Evolutionary conservation across 768 basidiomycete genomes (phyloP).

Genomic region (Trametes villosa): DNA sequence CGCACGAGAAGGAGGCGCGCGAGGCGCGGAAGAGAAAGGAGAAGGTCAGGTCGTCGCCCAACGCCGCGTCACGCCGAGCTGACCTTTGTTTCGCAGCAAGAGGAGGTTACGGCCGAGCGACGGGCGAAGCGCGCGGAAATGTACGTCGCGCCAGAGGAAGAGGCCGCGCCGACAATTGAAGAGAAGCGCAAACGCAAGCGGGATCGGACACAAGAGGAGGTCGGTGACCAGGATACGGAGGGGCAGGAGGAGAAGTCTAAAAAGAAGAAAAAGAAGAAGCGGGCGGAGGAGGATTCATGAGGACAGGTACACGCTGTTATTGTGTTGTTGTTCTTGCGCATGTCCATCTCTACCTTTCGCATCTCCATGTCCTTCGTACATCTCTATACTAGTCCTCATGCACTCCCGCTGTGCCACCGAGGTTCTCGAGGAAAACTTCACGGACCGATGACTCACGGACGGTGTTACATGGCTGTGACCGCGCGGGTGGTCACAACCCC

Average conservation of each 20-base stretch:
- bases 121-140: slow-evolving; percentile 84
- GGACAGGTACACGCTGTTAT: neutral
- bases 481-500: slow-evolving; percentile 7
- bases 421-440: slow-evolving; percentile 5
- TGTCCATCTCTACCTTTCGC: neutral
- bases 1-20: slow-evolving; percentile 79
- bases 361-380: neutral
- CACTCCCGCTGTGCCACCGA: neutral
- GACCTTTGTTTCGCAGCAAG: slow-evolving; percentile 61
- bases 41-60: slow-evolving; percentile 52
- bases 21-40: slow-evolving; percentile 75
- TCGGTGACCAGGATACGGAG: slow-evolving; percentile 28
- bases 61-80: neutral
- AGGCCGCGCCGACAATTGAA: slow-evolving; percentile 70
- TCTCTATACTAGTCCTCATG: neutral
- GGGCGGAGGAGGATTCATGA: slow-evolving; percentile 23
- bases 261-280: slow-evolving; percentile 49
- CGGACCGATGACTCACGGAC: neutral
- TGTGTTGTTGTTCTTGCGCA: neutral
- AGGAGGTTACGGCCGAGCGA: slow-evolving; percentile 68
- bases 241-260: slow-evolving; percentile 38
- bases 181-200: slow-evolving; percentile 68
- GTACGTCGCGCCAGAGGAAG: slow-evolving; percentile 87
- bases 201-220: slow-evolving; percentile 39
- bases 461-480: slow-evolving; percentile 13